A percentile compares a stretch with the other conserved stretches of the same genome.
These are phyloP conservation scores for Cucumis cinereus DNA, from an alignment of 306 rosid genomes.

Conservation along the genomic window DNA sequence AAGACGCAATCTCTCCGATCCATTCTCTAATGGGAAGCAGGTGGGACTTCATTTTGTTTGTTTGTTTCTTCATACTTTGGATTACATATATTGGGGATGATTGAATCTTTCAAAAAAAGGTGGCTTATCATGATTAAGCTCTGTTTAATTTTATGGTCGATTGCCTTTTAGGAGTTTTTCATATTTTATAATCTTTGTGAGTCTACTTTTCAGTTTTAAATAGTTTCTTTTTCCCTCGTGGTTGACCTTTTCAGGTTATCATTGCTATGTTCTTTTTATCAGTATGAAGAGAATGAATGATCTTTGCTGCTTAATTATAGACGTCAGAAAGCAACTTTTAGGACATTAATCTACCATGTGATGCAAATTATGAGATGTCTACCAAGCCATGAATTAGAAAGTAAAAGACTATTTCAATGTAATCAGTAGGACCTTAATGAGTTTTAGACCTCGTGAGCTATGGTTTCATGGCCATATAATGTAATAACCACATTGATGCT, in stretches of 20 bases:
- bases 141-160: neutral
- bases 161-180: neutral
- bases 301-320: neutral
- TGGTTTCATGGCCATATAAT: neutral
- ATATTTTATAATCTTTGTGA: neutral
- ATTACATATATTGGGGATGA: neutral
- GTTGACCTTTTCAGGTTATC: neutral
- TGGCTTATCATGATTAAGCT: slow-evolving; percentile 4
- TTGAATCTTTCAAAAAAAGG: slow-evolving; percentile 9
- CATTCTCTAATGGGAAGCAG: slow-evolving; percentile 50
- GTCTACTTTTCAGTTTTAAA: slow-evolving; percentile 5
- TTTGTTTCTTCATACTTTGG: neutral
- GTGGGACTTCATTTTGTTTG: slow-evolving; percentile 16
- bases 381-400: neutral
- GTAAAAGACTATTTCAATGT: neutral
- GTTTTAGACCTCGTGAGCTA: neutral
- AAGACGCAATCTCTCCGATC: slow-evolving; percentile 50
- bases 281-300: neutral
- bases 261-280: neutral
- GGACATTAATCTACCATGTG: neutral
- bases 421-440: neutral
- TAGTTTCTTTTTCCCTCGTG: neutral
- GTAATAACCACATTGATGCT: neutral
- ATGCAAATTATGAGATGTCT: neutral
- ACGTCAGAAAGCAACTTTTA: neutral